Conservation (phyloP, 495 filamentous ascomycete species). For the Aspergillus coremiiformis region DNA sequence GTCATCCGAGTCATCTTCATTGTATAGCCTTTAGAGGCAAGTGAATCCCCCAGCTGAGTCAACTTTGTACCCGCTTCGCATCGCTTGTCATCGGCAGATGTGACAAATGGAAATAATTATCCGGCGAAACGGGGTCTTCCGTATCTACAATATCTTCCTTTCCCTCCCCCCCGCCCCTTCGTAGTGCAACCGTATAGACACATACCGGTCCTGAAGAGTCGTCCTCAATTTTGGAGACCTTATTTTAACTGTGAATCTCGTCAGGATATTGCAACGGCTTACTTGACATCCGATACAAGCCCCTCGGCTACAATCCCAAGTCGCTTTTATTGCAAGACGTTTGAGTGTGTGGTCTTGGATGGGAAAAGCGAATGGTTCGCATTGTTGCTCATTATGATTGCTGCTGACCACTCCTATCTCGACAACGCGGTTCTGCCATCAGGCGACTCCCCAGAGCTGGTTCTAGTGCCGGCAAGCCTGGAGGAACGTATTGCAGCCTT, state of each 20-base stretch:
- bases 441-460: constrained; percentile 51
- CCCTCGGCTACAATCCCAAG: not conserved
- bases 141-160: not conserved
- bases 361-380: too few relatives aligned
- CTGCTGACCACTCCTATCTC: constrained; percentile 20
- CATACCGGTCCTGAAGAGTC: not conserved
- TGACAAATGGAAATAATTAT: constrained; percentile 17
- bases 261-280: not conserved
- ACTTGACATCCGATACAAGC: not conserved
- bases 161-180: not conserved
- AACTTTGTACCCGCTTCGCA: constrained; percentile 18
- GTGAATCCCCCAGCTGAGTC: constrained; percentile 9
- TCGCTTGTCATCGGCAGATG: constrained; percentile 21
- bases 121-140: not conserved
- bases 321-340: not conserved
- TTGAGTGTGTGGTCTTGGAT: not conserved
- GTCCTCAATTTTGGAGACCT: not conserved
- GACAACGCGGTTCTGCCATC: constrained; percentile 40
- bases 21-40: constrained; percentile 8
- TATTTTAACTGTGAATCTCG: not conserved
- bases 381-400: constrained; percentile 25
- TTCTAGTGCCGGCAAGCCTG: constrained; percentile 60
- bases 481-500: constrained; percentile 57
- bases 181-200: not conserved
- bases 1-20: constrained; percentile 4